phyloP scores from a whole-genome alignment of 2,329 filamentous ascomycete genomes.

The Aphanoascus verrucosus region DNA sequence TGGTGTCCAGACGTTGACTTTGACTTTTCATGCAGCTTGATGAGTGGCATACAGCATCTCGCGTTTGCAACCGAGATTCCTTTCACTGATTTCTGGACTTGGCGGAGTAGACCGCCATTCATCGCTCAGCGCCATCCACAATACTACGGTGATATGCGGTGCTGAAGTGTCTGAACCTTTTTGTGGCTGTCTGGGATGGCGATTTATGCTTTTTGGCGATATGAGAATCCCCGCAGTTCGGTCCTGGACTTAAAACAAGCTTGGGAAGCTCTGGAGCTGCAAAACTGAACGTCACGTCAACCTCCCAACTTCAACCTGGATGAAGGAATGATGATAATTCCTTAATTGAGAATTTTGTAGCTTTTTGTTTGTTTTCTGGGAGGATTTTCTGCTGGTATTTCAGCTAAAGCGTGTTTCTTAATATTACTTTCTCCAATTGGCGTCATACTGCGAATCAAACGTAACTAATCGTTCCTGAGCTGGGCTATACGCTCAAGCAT shows the following conservation, averaged over 20 bases:
- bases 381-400: too few species aligned
- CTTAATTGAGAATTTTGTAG: background rate
- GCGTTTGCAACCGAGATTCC: too few species aligned
- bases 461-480: too few species aligned
- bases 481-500: background rate
- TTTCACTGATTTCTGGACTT: too few species aligned
- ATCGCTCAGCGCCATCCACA: background rate
- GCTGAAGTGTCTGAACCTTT: background rate
- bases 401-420: too few species aligned
- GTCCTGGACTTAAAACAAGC: background rate
- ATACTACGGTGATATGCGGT: too few species aligned
- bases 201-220: background rate
- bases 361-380: too few species aligned
- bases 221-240: background rate
- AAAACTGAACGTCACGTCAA: background rate
- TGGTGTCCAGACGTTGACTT: background rate
- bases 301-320: background rate
- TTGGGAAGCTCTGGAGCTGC: background rate
- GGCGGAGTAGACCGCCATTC: background rate
- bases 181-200: conserved; percentile 7
- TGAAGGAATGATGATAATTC: background rate
- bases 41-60: too few species aligned
- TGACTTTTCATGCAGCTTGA: too few species aligned
- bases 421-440: too few species aligned
- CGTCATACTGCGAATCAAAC: too few species aligned